phyloP scores from a whole-genome alignment of 106 monocot species.

The Agapanthus africanus region DNA sequence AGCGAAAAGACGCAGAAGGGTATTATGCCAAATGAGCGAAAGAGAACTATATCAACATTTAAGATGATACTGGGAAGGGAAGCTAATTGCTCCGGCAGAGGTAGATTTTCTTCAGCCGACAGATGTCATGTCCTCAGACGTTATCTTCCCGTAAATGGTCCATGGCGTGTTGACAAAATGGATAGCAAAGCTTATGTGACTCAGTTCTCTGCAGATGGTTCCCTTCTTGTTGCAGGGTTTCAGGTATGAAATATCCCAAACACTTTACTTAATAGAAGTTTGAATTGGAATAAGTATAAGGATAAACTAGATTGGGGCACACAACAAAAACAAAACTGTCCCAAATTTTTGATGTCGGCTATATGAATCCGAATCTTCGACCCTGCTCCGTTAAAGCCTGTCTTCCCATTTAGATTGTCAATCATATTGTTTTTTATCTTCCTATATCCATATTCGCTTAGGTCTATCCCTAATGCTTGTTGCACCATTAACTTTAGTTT shows the following conservation, averaged over 20 bases:
- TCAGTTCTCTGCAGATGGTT: conserved; percentile 85
- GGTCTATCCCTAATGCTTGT: too few relatives aligned
- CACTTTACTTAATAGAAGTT: neutral
- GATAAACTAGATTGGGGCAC: neutral
- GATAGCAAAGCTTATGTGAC: conserved; percentile 79
- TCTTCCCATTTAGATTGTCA: too few relatives aligned
- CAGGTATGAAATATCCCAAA: conserved; percentile 40
- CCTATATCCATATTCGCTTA: too few relatives aligned
- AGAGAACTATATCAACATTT: conserved; percentile 29
- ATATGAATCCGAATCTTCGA: too few relatives aligned
- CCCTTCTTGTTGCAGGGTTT: conserved; percentile 68
- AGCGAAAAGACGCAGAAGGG: conserved; percentile 18
- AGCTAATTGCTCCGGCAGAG: conserved; percentile 46
- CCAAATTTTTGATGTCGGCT: too few relatives aligned
- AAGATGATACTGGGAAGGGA: conserved; percentile 69
- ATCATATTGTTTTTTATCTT: too few relatives aligned
- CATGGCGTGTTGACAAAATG: conserved; percentile 50
- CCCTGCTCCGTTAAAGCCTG: too few relatives aligned
- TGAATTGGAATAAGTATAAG: neutral
- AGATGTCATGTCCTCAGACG: conserved; percentile 49
- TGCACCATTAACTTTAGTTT: too few relatives aligned
- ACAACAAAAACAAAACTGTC: too few relatives aligned
- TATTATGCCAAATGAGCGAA: conserved; percentile 8
- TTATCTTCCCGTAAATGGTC: conserved; percentile 56
- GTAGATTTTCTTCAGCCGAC: conserved; percentile 64